A percentile compares a stretch with the other conserved stretches of the same genome.
Evolutionary conservation across 768 basidiomycete genomes (phyloP).

Genomic region (Russula virescens): DNA sequence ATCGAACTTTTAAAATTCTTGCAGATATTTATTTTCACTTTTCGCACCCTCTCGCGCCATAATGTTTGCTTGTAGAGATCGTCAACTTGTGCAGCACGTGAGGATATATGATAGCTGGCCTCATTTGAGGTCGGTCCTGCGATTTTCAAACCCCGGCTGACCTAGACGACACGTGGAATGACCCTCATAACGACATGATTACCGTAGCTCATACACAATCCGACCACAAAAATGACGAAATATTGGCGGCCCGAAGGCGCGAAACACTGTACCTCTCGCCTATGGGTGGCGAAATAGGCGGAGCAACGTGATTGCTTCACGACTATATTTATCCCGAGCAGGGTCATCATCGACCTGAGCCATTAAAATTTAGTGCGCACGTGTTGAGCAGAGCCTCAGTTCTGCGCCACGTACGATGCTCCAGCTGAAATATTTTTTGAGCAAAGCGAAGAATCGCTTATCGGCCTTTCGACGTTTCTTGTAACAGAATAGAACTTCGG

Average conservation of each 20-base stretch:
- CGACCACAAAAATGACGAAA: neutral
- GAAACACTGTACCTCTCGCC: neutral
- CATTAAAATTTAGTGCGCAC: neutral
- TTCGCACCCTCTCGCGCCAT: no score
- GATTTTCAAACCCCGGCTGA: no score
- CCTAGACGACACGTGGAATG: no score
- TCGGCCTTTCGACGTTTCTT: slow-evolving; percentile 94
- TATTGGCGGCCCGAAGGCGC: neutral
- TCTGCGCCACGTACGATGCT: slow-evolving; percentile 41
- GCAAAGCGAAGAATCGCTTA: slow-evolving; percentile 73
- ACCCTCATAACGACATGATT: no score
- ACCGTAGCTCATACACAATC: neutral
- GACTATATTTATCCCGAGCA: slow-evolving; percentile 46
- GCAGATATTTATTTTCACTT: neutral
- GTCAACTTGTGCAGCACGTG: neutral
- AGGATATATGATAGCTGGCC: neutral
- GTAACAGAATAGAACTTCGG: slow-evolving; percentile 83
- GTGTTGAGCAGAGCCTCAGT: neutral
- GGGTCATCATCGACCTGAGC: slow-evolving; percentile 56
- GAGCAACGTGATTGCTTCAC: slow-evolving; percentile 64
- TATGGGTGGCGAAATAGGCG: slow-evolving; percentile 32
- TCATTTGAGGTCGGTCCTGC: no score
- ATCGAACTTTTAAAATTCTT: neutral
- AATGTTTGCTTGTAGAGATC: neutral
- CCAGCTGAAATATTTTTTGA: slow-evolving; percentile 78